These are phyloP conservation scores for Antitrichia curtipendula DNA, from an alignment of 225 moss, liverwort and hornwort genomes.

Conservation along the genomic window DNA sequence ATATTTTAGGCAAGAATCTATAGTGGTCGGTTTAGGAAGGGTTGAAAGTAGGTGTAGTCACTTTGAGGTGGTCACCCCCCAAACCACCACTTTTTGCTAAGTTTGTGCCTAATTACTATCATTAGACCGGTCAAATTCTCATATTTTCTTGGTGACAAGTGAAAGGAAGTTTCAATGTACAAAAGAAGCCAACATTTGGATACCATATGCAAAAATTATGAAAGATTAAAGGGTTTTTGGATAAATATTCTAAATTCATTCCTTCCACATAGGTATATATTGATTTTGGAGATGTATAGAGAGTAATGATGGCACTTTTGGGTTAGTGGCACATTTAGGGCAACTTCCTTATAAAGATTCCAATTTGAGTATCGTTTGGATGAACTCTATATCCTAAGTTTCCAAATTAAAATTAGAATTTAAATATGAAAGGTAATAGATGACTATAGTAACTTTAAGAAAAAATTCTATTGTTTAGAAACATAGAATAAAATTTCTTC, in stretches of 20 bases:
- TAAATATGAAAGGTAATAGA: background rate
- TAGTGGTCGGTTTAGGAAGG: no score
- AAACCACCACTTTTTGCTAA: background rate
- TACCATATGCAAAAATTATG: background rate
- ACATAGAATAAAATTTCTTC: no score
- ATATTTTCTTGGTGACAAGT: background rate
- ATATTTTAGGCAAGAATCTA: no score
- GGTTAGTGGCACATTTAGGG: accelerated
- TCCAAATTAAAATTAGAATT: background rate
- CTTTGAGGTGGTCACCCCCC: background rate
- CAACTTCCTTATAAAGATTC: no score
- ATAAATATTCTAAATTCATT: background rate
- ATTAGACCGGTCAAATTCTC: background rate
- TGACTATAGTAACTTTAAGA: background rate
- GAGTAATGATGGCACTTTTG: background rate
- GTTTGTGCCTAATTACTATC: background rate
- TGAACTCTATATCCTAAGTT: background rate
- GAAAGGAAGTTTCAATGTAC: accelerated
- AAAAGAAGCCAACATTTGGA: background rate
- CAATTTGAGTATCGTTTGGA: background rate
- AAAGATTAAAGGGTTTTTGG: background rate
- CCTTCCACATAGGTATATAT: background rate
- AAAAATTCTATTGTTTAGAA: no score
- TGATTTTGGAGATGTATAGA: background rate
- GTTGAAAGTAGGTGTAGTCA: no score